Conservation (phyloP, 805 yeast species). For the Hanseniaspora nectarophila region DNA sequence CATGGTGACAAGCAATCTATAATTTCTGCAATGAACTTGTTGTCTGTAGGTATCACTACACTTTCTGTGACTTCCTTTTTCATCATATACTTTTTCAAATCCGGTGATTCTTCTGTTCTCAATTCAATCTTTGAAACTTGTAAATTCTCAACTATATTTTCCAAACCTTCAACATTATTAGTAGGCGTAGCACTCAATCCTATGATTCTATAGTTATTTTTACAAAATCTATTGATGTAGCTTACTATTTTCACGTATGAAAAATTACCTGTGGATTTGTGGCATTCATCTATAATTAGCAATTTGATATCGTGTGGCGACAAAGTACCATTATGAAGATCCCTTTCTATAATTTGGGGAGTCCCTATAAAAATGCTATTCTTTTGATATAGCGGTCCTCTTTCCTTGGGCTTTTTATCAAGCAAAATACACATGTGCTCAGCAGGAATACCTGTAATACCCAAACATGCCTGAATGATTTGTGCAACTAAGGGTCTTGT, state of each 20-base stretch:
- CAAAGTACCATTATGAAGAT: slow-evolving; percentile 58
- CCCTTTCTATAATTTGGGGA: slow-evolving; percentile 93
- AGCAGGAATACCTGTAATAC: slow-evolving; percentile 71
- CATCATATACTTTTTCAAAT: slow-evolving; percentile 70
- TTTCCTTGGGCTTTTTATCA: slow-evolving; percentile 43
- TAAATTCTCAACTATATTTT: slow-evolving; percentile 65
- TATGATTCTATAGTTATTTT: slow-evolving; percentile 54
- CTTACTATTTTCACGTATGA: slow-evolving; percentile 77
- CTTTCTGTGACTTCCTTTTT: slow-evolving; percentile 44
- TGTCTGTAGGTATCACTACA: slow-evolving; percentile 38
- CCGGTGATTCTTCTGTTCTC: slow-evolving; percentile 73
- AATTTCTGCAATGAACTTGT: slow-evolving; percentile 44
- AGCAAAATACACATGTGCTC: slow-evolving; percentile 67
- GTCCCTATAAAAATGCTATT: slow-evolving; percentile 84
- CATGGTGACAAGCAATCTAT: slow-evolving; percentile 50
- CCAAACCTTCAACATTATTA: slow-evolving; percentile 74
- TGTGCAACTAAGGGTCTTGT: slow-evolving; percentile 93
- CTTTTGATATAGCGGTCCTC: slow-evolving; percentile 66
- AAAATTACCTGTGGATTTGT: slow-evolving; percentile 80
- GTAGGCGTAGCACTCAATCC: slow-evolving; percentile 97
- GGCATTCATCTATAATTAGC: slow-evolving; percentile 90
- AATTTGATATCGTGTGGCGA: slow-evolving; percentile 66
- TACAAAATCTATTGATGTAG: slow-evolving; percentile 48
- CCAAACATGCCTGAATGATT: slow-evolving; percentile 84
- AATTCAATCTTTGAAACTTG: slow-evolving; percentile 68